Evolutionary conservation across 805 yeast species (phyloP).

Genomic region (Lachancea nothofagi): DNA sequence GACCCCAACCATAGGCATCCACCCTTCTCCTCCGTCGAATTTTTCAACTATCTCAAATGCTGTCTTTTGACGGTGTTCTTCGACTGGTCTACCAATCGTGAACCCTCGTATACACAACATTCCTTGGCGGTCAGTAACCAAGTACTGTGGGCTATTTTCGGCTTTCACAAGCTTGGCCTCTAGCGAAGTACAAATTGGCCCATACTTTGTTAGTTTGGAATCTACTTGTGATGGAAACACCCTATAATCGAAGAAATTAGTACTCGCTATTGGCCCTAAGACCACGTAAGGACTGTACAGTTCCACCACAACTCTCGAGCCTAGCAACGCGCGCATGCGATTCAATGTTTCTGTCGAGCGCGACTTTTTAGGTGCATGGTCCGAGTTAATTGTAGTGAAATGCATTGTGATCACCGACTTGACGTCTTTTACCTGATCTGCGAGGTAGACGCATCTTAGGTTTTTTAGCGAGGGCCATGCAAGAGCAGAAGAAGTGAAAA

Average conservation of each 20-base stretch:
- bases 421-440: conserved; percentile 24
- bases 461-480: conserved; percentile 16
- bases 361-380: conserved; percentile 15
- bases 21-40: conserved; percentile 43
- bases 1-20: conserved; percentile 48
- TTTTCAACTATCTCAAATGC: conserved; percentile 32
- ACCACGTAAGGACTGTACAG: conserved; percentile 34
- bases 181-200: conserved; percentile 53
- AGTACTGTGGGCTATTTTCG: conserved; percentile 26
- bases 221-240: conserved; percentile 34
- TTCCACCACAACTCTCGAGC: conserved; percentile 50
- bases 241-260: conserved; percentile 61
- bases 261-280: conserved; percentile 53
- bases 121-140: conserved; percentile 41
- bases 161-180: conserved; percentile 50
- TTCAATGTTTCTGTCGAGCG: conserved; percentile 33
- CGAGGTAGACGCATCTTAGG: conserved; percentile 41
- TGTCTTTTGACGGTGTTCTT: conserved; percentile 23
- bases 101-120: conserved; percentile 57
- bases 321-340: conserved; percentile 40
- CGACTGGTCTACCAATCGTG: conserved; percentile 50
- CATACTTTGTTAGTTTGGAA: conserved; percentile 38
- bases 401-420: conserved; percentile 17
- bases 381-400: conserved; percentile 13
- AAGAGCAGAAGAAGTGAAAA: conserved; percentile 37